phyloP scores from a whole-genome alignment of 371 early-diverging fungal species.

The Dinochytrium kinnereticum region DNA sequence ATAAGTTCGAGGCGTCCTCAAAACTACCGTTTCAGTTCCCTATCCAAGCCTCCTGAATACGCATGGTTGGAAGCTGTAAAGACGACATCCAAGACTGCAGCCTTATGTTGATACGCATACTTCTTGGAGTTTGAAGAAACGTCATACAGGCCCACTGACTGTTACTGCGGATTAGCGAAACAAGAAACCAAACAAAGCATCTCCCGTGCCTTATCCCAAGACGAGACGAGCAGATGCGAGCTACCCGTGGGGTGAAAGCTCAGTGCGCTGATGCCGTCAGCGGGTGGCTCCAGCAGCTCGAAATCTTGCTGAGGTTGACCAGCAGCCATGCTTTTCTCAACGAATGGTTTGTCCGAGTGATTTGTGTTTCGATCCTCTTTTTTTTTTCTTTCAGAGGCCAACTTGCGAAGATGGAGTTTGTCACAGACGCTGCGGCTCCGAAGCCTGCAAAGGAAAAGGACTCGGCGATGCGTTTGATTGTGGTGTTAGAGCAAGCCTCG shows the following conservation, averaged over 20 bases:
- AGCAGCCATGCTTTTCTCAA: conserved; percentile 6
- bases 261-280: conserved; percentile 82
- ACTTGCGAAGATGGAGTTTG: conserved; percentile 10
- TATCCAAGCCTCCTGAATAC: conserved; percentile 75
- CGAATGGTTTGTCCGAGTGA: no score
- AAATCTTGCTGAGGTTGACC: conserved; percentile 3
- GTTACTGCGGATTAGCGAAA: no score
- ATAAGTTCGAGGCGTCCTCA: background rate
- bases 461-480: conserved; percentile 78
- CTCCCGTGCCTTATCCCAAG: conserved; percentile 89
- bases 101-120: conserved; percentile 60
- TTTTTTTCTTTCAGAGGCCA: background rate
- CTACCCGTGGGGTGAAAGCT: conserved; percentile 71
- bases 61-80: conserved; percentile 60
- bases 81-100: conserved; percentile 77
- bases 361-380: no score
- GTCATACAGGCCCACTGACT: conserved; percentile 85
- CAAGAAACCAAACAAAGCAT: no score
- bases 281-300: conserved; percentile 7
- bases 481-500: conserved; percentile 87
- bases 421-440: conserved; percentile 12
- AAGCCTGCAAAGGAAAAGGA: conserved; percentile 30
- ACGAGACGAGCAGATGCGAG: conserved; percentile 71
- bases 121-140: conserved; percentile 62
- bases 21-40: conserved; percentile 62